Evolutionary conservation across 2,329 filamentous ascomycete species (phyloP).

Genomic region (Aspergillus luchuensis): DNA sequence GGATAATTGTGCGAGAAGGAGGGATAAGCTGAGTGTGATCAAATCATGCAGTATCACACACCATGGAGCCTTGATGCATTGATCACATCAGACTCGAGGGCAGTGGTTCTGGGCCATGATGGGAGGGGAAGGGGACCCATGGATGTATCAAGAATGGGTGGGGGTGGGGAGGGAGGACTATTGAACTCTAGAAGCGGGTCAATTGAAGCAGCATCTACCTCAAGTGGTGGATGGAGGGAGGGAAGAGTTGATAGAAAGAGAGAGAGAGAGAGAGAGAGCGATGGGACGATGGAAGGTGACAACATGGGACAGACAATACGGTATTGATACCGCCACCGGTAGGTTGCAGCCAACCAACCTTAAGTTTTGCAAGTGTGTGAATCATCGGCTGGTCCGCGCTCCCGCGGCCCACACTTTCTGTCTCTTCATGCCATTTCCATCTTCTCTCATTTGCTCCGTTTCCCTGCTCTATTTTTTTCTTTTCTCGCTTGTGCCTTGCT

Average conservation of each 20-base stretch:
- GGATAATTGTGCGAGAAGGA: background rate
- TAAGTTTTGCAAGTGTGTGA: background rate
- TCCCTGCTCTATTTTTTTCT: background rate
- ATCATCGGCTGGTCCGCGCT: constrained; percentile 4
- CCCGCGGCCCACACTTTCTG: background rate
- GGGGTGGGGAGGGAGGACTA: background rate
- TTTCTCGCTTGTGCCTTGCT: background rate
- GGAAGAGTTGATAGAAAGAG: no score
- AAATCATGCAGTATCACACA: background rate
- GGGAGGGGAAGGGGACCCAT: background rate
- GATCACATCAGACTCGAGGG: background rate
- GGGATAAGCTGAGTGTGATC: background rate
- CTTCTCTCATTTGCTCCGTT: background rate
- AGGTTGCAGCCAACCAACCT: constrained; percentile 2
- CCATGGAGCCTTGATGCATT: background rate
- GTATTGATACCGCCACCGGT: constrained; percentile 2
- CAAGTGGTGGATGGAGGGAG: no score
- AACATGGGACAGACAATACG: background rate
- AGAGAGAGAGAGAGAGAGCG: no score
- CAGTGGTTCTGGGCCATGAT: background rate
- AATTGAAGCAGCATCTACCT: background rate
- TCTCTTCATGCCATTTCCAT: background rate
- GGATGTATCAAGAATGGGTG: background rate
- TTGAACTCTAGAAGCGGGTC: background rate
- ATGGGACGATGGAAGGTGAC: no score